These are phyloP conservation scores for Cupressus sempervirens DNA, from an alignment of 75 land plant species.

Conservation along the genomic window DNA sequence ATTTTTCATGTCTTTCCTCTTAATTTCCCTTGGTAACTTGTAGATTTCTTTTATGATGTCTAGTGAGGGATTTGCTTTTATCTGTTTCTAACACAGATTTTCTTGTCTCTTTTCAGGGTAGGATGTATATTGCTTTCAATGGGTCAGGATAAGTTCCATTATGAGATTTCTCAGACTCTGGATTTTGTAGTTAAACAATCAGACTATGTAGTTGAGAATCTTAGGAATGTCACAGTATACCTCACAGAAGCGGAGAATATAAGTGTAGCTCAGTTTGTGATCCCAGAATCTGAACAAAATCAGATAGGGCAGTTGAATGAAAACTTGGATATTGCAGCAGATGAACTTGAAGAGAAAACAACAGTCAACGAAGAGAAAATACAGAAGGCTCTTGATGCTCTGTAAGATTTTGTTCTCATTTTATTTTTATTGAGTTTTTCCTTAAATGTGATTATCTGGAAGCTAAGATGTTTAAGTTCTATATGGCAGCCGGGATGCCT, in stretches of 20 bases:
- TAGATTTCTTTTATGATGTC: constrained; percentile 53
- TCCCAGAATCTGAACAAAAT: constrained; percentile 46
- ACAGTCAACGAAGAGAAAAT: constrained; percentile 59
- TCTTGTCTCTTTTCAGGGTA: not conserved
- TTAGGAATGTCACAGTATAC: constrained; percentile 61
- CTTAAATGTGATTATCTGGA: not conserved
- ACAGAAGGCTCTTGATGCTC: constrained; percentile 39
- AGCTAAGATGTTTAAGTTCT: not conserved
- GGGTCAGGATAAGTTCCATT: constrained; percentile 14
- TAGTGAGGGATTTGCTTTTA: constrained; percentile 30
- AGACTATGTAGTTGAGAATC: constrained; percentile 61
- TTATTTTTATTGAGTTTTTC: not conserved
- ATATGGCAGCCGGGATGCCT: constrained; percentile 49
- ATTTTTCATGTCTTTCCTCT: not conserved
- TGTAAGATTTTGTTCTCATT: constrained; percentile 44
- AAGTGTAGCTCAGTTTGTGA: constrained; percentile 49
- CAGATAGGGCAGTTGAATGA: constrained; percentile 56
- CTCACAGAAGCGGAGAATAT: constrained; percentile 59
- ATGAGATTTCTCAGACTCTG: constrained; percentile 1
- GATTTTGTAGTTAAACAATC: constrained; percentile 47
- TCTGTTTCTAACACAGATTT: not conserved
- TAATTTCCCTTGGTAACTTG: not conserved
- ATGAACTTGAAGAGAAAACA: constrained; percentile 52
- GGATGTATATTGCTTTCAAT: constrained; percentile 8
- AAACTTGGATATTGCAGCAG: constrained; percentile 53